Evolutionary conservation across 495 filamentous ascomycete species (phyloP).

Genomic region (Tuber brumale): DNA sequence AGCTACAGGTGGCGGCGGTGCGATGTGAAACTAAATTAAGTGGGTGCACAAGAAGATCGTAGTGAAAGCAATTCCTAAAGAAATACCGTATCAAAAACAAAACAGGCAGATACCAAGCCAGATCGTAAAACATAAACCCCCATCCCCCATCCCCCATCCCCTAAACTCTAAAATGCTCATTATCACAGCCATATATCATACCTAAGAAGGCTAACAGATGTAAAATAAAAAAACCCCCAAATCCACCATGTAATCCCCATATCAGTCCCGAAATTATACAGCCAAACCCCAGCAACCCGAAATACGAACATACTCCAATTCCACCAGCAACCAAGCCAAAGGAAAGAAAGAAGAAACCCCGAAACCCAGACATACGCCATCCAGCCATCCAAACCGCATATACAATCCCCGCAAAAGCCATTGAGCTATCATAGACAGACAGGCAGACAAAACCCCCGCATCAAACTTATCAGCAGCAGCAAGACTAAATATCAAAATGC

Average conservation of each 20-base stretch:
- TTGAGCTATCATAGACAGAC: not conserved
- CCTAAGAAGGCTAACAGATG: not conserved
- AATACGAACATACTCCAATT: slow-evolving; percentile 9
- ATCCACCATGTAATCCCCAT: not conserved
- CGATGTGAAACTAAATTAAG: not conserved
- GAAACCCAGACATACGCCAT: slow-evolving; percentile 13
- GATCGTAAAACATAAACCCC: not conserved
- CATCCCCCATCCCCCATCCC: not conserved
- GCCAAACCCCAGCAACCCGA: not conserved
- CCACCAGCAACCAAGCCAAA: not conserved
- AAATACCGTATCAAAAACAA: not conserved
- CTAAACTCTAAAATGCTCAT: not conserved
- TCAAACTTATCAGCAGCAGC: slow-evolving; percentile 10
- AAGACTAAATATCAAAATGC: slow-evolving; percentile 33
- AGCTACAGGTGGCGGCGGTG: not conserved
- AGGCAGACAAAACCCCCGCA: slow-evolving; percentile 5
- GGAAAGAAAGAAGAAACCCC: slow-evolving; percentile 6
- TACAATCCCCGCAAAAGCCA: slow-evolving; percentile 5
- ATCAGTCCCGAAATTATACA: not conserved
- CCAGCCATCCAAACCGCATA: not conserved
- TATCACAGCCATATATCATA: not conserved
- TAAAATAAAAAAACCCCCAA: not conserved
- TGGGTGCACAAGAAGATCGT: not conserved
- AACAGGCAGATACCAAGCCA: not conserved
- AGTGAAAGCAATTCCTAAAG: not conserved